These are phyloP conservation scores for Seminavis robusta DNA, from an alignment of 108 stramenopile genomes.

Conservation along the genomic window DNA sequence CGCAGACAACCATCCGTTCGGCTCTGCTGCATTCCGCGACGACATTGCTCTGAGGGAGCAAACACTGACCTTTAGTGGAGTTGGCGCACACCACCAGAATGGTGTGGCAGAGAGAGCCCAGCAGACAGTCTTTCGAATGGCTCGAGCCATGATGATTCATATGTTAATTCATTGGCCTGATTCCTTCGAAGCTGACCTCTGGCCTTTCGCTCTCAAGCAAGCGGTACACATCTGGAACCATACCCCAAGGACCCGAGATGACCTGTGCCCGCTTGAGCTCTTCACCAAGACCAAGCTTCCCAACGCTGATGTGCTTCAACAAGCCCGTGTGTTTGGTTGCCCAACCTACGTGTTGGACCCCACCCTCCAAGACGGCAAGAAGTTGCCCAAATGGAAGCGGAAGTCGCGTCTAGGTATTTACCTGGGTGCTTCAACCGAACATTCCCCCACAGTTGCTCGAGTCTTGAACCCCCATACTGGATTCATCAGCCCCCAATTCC, in stretches of 20 bases:
- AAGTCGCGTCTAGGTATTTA: conserved; percentile 33
- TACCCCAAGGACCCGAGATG: conserved; percentile 11
- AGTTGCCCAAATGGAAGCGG: conserved; percentile 46
- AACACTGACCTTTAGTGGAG: conserved; percentile 25
- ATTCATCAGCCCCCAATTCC: conserved; percentile 35
- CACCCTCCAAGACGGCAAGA: conserved; percentile 53
- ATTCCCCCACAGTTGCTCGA: conserved; percentile 35
- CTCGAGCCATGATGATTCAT: conserved; percentile 41
- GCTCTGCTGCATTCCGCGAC: neutral
- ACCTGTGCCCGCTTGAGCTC: conserved; percentile 25
- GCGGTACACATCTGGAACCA: conserved; percentile 34
- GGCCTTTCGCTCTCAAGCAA: conserved; percentile 47
- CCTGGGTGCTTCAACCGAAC: conserved; percentile 32
- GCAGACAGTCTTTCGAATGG: conserved; percentile 16
- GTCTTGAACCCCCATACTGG: conserved; percentile 36
- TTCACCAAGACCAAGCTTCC: conserved; percentile 1
- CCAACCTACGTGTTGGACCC: conserved; percentile 29
- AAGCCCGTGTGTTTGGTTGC: conserved; percentile 16
- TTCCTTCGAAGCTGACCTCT: conserved; percentile 5
- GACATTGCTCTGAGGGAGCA: conserved; percentile 4
- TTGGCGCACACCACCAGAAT: conserved; percentile 46
- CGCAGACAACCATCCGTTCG: conserved; percentile 26
- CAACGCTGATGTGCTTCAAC: neutral
- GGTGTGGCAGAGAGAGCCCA: conserved; percentile 41
- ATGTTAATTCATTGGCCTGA: conserved; percentile 34